These are phyloP conservation scores for Cadophora gregata DNA, from an alignment of 2,329 filamentous ascomycete species.

Conservation along the genomic window DNA sequence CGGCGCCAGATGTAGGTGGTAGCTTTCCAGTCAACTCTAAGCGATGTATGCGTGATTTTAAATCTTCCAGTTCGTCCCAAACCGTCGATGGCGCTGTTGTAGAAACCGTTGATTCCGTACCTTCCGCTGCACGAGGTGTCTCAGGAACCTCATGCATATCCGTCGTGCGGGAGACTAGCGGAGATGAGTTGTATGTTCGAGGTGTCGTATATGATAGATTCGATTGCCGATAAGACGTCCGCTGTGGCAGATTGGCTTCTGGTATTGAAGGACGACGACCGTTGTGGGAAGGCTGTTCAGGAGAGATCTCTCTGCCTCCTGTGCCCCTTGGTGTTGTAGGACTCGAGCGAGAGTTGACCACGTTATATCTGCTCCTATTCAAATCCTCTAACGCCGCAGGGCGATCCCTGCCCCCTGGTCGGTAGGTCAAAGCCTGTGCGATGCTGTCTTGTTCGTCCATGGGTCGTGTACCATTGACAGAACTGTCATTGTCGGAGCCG, in stretches of 20 bases:
- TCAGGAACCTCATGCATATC: constrained; percentile 52
- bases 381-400: constrained; percentile 32
- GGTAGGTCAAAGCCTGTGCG: constrained; percentile 39
- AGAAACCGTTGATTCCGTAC: constrained; percentile 86
- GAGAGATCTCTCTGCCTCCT: constrained; percentile 37
- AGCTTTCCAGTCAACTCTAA: constrained; percentile 90
- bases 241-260: constrained; percentile 35
- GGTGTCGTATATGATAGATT: constrained; percentile 43
- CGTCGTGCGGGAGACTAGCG: constrained; percentile 56
- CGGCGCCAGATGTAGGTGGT: constrained; percentile 80
- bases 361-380: constrained; percentile 38
- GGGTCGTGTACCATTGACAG: constrained; percentile 28
- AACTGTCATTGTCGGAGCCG: constrained; percentile 39
- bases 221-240: constrained; percentile 43
- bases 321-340: constrained; percentile 40
- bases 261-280: constrained; percentile 39
- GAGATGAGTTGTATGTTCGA: constrained; percentile 58
- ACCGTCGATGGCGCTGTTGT: constrained; percentile 90
- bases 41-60: constrained; percentile 91
- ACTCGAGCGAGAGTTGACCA: constrained; percentile 34
- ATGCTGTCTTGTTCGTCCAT: constrained; percentile 38
- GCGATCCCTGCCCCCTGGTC: constrained; percentile 35
- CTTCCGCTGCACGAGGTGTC: constrained; percentile 58
- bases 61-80: constrained; percentile 95
- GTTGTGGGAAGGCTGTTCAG: constrained; percentile 37